Percentiles rank a stretch among this genome's conserved stretches.
These are phyloP conservation scores for Kodamaea sp. DNA, from an alignment of 1,139 yeast species.

Conservation along the genomic window DNA sequence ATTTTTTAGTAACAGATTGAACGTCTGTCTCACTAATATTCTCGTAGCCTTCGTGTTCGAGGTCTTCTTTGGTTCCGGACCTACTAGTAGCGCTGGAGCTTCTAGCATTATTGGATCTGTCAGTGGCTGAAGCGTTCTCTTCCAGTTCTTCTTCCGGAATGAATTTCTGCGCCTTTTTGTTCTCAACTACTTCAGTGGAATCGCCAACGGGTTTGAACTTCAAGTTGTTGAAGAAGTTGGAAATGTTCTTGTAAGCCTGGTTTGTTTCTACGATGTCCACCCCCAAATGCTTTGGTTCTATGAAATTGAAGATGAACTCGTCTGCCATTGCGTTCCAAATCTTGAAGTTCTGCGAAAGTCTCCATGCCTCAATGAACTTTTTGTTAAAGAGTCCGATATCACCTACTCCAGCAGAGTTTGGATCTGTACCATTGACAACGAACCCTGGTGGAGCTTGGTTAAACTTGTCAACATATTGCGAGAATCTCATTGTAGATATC, in stretches of 20 bases:
- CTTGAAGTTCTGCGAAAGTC: conserved; percentile 61
- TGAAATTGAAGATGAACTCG: conserved; percentile 84
- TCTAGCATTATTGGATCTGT: background rate
- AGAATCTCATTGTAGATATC: conserved; percentile 70
- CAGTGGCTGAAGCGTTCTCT: conserved; percentile 1
- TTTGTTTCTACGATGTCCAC: conserved; percentile 23
- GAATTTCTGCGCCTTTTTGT: conserved; percentile 14
- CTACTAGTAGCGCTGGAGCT: background rate
- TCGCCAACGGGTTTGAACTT: conserved; percentile 8
- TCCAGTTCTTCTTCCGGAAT: conserved; percentile 12
- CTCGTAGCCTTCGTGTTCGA: conserved; percentile 7
- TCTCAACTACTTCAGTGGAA: background rate
- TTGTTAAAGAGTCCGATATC: conserved; percentile 45
- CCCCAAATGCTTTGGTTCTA: conserved; percentile 74
- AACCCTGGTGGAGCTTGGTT: conserved; percentile 48
- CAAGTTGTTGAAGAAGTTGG: conserved; percentile 25
- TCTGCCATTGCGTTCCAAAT: conserved; percentile 78
- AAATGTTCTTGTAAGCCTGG: conserved; percentile 21
- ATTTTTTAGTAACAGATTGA: conserved; percentile 8
- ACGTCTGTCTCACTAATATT: conserved; percentile 6
- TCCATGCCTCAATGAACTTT: conserved; percentile 67
- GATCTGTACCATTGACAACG: conserved; percentile 16
- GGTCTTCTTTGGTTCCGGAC: background rate
- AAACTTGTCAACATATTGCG: conserved; percentile 53
- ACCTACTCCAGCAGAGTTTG: conserved; percentile 22